Base-by-base conservation (phyloP, 495 filamentous ascomycete genomes). In the Penicillium cinerascens region DNA sequence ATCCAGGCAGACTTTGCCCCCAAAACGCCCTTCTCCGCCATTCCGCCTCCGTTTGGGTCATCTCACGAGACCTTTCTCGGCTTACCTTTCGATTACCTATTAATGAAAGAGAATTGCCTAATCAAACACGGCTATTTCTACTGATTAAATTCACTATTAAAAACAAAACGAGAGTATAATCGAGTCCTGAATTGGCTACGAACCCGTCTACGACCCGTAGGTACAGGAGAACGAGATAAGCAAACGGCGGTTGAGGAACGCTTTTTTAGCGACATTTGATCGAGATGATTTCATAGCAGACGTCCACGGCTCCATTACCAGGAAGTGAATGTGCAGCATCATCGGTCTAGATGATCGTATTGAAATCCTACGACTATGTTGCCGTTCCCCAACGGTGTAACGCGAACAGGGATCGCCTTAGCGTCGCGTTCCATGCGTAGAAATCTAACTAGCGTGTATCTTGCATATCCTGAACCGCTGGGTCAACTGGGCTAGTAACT, bases 1-100 rank as follows among this genome's bases (percentile, higher is more conserved):
- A 56, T 63, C 37, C 54, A 48, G 49, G 54, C 57, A 52, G 41
- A 60, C 45, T 50, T 37, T 52, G 29, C 13, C 29, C 22, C 25
- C 13, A 27, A 39, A 43, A 22, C 36, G 25, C n/a, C 41, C 16
- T 33, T 17, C 39, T 55, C 38, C 45, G 20, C 44, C 44, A 23
- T 21, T 25, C 44, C 44, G 29, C 29, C 44, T 33, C n/a, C n/a
- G n/a, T 13, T 3, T 13, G 29, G 2, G 11, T 13, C 10, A 33
- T 10, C 9, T 33, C 29, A 33, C 29, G 29, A 33, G 29, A 33
- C 29, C 9, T 29, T 33, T 8, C 22, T 23, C 2, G 29, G 9
- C 3, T 33, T 33, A 1, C 29, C 11, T 33, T 33, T 33, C 4
- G 1, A 33, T 11, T 10, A 13, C 8, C 10, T 3, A 33, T 11